Conservation (phyloP, 768 basidiomycete species). For the Lyophyllum semitale region DNA sequence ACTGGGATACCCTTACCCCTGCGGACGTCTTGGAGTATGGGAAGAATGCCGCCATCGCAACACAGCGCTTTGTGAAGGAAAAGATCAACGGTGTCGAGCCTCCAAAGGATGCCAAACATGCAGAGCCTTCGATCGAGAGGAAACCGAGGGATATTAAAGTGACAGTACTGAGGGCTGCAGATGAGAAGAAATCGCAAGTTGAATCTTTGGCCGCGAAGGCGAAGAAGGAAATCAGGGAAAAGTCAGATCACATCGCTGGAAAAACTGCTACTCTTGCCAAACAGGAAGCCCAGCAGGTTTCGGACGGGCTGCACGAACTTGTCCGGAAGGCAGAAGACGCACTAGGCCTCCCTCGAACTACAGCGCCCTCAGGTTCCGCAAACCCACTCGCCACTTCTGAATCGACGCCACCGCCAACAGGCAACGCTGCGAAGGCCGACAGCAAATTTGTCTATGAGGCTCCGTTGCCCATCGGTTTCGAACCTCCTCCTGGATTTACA, state of each 20-base stretch:
- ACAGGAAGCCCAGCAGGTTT: constrained; percentile 38
- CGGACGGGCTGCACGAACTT: constrained; percentile 68
- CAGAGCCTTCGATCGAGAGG: constrained; percentile 32
- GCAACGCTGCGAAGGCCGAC: constrained; percentile 14
- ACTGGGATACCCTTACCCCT: constrained; percentile 77
- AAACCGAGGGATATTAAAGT: constrained; percentile 42
- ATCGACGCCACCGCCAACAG: background rate
- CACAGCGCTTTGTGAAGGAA: constrained; percentile 54
- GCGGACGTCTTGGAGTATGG: constrained; percentile 56
- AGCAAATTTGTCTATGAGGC: constrained; percentile 58
- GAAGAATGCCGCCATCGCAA: constrained; percentile 46
- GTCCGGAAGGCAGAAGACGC: constrained; percentile 75
- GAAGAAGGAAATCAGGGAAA: constrained; percentile 49
- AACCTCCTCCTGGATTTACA: constrained; percentile 88
- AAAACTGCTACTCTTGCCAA: constrained; percentile 19
- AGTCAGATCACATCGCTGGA: constrained; percentile 9
- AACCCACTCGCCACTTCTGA: constrained; percentile 5
- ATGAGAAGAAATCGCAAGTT: constrained; percentile 46
- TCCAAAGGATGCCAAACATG: constrained; percentile 33
- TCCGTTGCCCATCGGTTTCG: constrained; percentile 90
- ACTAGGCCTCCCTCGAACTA: constrained; percentile 46
- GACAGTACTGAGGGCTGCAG: constrained; percentile 36
- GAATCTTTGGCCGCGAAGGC: constrained; percentile 44
- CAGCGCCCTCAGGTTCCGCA: constrained; percentile 16
- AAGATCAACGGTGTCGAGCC: constrained; percentile 46